Evolutionary conservation across 345 rosid species (phyloP).

Genomic region (Mallotus nudiflorus): DNA sequence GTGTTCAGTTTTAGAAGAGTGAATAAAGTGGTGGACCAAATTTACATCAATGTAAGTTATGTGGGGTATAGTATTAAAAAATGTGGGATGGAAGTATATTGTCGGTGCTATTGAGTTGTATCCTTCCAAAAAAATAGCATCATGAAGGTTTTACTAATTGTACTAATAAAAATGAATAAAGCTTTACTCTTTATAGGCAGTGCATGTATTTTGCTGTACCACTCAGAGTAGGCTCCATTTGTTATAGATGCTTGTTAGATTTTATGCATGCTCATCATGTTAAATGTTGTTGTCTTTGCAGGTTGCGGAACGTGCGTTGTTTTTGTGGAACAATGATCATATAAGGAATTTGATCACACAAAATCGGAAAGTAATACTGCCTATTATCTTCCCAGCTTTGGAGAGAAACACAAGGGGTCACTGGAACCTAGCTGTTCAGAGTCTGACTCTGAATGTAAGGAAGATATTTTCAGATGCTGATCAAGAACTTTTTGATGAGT

Average conservation of each 20-base stretch:
- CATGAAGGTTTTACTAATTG: too few species aligned
- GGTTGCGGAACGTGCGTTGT: conserved; percentile 69
- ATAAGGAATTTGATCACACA: conserved; percentile 49
- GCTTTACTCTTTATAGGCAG: too few species aligned
- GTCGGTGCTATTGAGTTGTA: neutral
- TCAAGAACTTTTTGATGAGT: conserved; percentile 64
- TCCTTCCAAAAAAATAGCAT: too few species aligned
- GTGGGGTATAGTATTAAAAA: neutral
- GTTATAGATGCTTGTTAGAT: too few species aligned
- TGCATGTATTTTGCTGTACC: conserved; percentile 19
- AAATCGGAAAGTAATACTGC: conserved; percentile 50
- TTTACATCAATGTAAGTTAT: neutral
- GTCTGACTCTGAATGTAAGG: conserved; percentile 52
- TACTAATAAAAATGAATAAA: too few species aligned
- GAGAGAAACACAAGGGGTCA: conserved; percentile 58
- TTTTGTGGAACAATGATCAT: conserved; percentile 69
- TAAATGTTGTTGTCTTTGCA: conserved; percentile 21
- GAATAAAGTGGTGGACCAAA: neutral
- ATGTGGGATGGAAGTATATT: neutral
- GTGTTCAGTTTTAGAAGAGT: neutral
- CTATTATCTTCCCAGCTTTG: conserved; percentile 54
- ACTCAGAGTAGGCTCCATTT: neutral
- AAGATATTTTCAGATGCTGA: conserved; percentile 57
- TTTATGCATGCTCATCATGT: neutral
- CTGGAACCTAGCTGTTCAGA: conserved; percentile 62